Percentiles rank a stretch among this genome's conserved stretches.
Evolutionary conservation across 805 yeast genomes (phyloP).

Genomic region (Yarrowia divulgata): DNA sequence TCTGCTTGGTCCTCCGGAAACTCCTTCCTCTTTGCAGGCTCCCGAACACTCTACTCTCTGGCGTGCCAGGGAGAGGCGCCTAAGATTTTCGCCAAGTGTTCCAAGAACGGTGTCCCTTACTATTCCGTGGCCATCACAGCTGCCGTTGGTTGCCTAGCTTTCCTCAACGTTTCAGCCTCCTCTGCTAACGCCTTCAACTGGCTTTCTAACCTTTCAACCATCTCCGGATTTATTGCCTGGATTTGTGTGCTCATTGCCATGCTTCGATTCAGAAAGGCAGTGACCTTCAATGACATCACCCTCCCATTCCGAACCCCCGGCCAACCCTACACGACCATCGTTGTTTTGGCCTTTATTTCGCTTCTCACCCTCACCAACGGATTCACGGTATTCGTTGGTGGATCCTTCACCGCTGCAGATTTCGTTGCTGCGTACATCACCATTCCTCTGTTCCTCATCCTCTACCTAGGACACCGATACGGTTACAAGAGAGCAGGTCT

Average conservation of each 20-base stretch:
- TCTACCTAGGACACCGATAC: slow-evolving; percentile 65
- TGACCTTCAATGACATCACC: slow-evolving; percentile 58
- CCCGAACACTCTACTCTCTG: slow-evolving; percentile 64
- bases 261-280: slow-evolving; percentile 70
- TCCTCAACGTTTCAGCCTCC: slow-evolving; percentile 66
- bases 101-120: slow-evolving; percentile 74
- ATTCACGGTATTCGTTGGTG: slow-evolving; percentile 66
- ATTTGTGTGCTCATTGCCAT: slow-evolving; percentile 60
- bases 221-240: slow-evolving; percentile 74
- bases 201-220: slow-evolving; percentile 70
- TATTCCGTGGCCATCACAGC: slow-evolving; percentile 71
- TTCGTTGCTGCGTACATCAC: slow-evolving; percentile 78
- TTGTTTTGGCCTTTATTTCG: slow-evolving; percentile 58
- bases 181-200: slow-evolving; percentile 65
- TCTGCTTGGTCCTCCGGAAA: slow-evolving; percentile 67
- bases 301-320: slow-evolving; percentile 63
- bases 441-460: slow-evolving; percentile 60
- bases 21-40: slow-evolving; percentile 64
- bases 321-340: slow-evolving; percentile 67
- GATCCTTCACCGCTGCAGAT: slow-evolving; percentile 59
- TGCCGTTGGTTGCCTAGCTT: slow-evolving; percentile 65
- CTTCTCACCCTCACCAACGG: slow-evolving; percentile 72
- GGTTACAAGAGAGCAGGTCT: slow-evolving; percentile 54
- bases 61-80: slow-evolving; percentile 72
- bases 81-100: slow-evolving; percentile 64